These are phyloP conservation scores for Fusarium pseudonygamai DNA, from an alignment of 2,329 filamentous ascomycete species.

Conservation along the genomic window DNA sequence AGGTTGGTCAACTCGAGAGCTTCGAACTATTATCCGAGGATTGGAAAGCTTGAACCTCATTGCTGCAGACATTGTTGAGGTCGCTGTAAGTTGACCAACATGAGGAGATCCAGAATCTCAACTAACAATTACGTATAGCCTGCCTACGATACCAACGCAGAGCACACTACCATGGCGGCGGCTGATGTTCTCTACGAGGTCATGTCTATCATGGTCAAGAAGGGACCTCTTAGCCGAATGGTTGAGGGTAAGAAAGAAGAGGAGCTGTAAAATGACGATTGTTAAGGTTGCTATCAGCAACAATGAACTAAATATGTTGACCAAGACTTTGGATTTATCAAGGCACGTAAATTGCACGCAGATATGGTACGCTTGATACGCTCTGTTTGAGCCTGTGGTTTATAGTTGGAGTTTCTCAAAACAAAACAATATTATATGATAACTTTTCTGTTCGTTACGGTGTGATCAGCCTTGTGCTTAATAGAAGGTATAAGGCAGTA, in stretches of 20 bases:
- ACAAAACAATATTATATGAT: constrained; percentile 44
- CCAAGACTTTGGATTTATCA: no score
- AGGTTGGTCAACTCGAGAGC: constrained; percentile 78
- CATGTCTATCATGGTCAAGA: constrained; percentile 85
- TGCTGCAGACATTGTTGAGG: constrained; percentile 77
- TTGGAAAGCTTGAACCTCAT: constrained; percentile 75
- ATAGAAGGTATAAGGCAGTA: not conserved
- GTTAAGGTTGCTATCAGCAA: no score
- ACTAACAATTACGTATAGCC: constrained; percentile 49
- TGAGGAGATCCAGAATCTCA: no score
- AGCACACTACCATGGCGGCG: constrained; percentile 78
- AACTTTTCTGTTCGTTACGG: constrained; percentile 21
- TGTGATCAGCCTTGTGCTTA: not conserved
- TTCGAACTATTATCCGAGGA: constrained; percentile 75
- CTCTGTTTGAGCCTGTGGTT: no score
- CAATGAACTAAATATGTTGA: no score
- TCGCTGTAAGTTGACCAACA: constrained; percentile 48
- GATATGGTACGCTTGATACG: no score
- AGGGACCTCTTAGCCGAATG: constrained; percentile 70
- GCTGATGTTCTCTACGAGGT: constrained; percentile 79
- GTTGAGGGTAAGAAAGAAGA: constrained; percentile 30
- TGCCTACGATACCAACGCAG: constrained; percentile 77
- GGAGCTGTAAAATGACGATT: not conserved
- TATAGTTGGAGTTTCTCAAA: not conserved
- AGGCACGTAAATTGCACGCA: no score